phyloP scores from a whole-genome alignment of 2,329 filamentous ascomycete genomes.

The Cyphellophora attinorum region DNA sequence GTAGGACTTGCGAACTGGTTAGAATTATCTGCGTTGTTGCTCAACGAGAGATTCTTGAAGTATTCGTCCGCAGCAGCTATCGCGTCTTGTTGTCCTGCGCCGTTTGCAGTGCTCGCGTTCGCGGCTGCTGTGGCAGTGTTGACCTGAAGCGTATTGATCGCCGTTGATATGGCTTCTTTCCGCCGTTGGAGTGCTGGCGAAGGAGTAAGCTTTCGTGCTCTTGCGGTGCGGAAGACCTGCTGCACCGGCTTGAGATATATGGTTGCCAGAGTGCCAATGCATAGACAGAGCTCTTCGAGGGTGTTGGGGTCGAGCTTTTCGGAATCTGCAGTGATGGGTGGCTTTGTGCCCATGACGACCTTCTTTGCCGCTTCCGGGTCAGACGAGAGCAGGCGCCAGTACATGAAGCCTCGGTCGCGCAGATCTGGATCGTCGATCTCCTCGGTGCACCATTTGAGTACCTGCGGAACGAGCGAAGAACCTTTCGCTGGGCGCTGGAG shows the following conservation, averaged over 20 bases:
- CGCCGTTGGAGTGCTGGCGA: slow-evolving; percentile 77
- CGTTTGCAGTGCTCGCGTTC: slow-evolving; percentile 18
- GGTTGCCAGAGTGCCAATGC: slow-evolving; percentile 89
- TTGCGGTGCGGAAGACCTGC: slow-evolving; percentile 85
- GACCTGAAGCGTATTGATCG: slow-evolving; percentile 18
- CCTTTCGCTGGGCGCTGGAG: slow-evolving; percentile 94
- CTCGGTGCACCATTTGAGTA: slow-evolving; percentile 96
- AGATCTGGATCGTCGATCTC: slow-evolving; percentile 99
- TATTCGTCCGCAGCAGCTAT: slow-evolving; percentile 82
- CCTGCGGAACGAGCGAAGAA: slow-evolving; percentile 83
- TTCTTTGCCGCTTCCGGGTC: slow-evolving; percentile 78
- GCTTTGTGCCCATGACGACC: slow-evolving; percentile 96
- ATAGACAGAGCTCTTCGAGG: slow-evolving; percentile 93
- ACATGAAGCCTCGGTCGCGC: slow-evolving; percentile 95
- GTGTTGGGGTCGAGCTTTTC: slow-evolving; percentile 87
- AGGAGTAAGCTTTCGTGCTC: slow-evolving; percentile 68
- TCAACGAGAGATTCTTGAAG: slow-evolving; percentile 67
- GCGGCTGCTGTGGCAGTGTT: slow-evolving; percentile 17
- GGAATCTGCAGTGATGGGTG: slow-evolving; percentile 88
- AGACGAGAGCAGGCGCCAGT: slow-evolving; percentile 91
- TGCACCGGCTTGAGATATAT: slow-evolving; percentile 98
- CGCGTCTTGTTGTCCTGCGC: slow-evolving; percentile 53
- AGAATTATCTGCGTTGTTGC: slow-evolving; percentile 51
- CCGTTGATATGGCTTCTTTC: slow-evolving; percentile 38
- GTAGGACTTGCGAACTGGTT: slow-evolving; percentile 20